These are phyloP conservation scores for Maudiozyma humilis DNA, from an alignment of 1,139 yeast genomes.

Conservation along the genomic window DNA sequence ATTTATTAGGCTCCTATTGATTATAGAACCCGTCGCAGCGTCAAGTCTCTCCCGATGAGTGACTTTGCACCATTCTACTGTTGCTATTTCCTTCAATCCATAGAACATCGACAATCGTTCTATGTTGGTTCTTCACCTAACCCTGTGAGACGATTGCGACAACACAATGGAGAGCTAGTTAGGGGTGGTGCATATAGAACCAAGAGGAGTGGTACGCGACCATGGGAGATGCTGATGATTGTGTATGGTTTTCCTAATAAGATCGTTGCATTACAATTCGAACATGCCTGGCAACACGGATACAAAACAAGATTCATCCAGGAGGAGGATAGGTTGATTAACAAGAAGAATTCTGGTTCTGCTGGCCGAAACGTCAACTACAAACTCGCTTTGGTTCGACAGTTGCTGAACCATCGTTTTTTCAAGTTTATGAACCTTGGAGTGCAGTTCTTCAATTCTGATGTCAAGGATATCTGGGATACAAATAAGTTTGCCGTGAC, in stretches of 20 bases:
- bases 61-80: conserved; percentile 41
- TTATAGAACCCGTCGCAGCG: background rate
- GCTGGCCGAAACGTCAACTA: conserved; percentile 39
- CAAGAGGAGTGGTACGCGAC: conserved; percentile 45
- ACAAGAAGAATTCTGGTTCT: conserved; percentile 21
- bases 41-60: conserved; percentile 1
- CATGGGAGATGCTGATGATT: conserved; percentile 61
- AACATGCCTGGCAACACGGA: conserved; percentile 75
- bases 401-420: conserved; percentile 37
- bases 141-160: conserved; percentile 58
- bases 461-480: conserved; percentile 29
- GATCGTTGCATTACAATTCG: conserved; percentile 58
- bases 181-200: conserved; percentile 65
- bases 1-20: too few relatives aligned
- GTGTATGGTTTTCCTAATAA: conserved; percentile 70
- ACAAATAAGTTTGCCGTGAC: conserved; percentile 17
- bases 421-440: conserved; percentile 38
- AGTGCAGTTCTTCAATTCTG: conserved; percentile 36
- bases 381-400: conserved; percentile 44
- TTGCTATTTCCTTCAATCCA: conserved; percentile 58
- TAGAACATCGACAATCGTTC: conserved; percentile 46
- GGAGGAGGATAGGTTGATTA: conserved; percentile 28
- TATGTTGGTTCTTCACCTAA: conserved; percentile 76
- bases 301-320: conserved; percentile 54
- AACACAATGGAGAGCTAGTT: conserved; percentile 66